Base-by-base conservation (phyloP, 2,329 filamentous ascomycete species). In the Cladosporium sp. region DNA sequence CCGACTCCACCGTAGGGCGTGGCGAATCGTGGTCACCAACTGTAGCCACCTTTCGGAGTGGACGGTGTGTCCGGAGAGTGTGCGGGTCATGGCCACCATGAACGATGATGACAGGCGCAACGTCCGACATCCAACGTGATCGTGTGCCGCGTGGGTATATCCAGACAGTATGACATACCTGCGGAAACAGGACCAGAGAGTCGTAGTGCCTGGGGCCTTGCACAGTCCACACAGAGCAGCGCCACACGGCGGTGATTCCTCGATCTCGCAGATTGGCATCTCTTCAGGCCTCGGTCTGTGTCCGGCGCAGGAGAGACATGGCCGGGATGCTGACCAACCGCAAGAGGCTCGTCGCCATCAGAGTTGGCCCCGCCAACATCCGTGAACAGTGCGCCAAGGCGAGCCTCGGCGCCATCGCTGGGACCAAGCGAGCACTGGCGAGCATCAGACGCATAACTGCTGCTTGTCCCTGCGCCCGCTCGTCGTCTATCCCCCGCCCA, bases 381-480 rank as follows among this genome's bases (percentile, higher is more conserved):
- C 45, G 45, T 36, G 9, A 9, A 27, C 22, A 27, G 22, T 27
- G 22, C 22, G 22, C 22, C 22, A 27, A 27, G 22, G 22, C 22
- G 22, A 27, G 32, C 32, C 32, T 36, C 32, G 32, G 32, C 32
- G 22, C 22, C 30, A 34, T 34, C 30, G 13, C 4, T 6, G 6
- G 32, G 18, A 19, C 22, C 24, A 12, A 18, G 18, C 20, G 39
- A 41, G 44, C 37, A 36, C n/a, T n/a, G n/a, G n/a, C n/a, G n/a
- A n/a, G n/a, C n/a, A 48, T 36, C 17, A n/a, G 37, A 48, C 37
- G 37, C 32, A 17, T 27, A 27, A 27, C 9, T 27, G 43, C n/a
- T 47, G 32, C 32, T 22, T 41, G 45, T 48, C 45, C 45, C 45
- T 41, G 45, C 45, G 45, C 36, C 37, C 19, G n/a, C n/a, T n/a